A percentile compares a stretch with the other conserved stretches of the same genome.
Evolutionary conservation across 2,329 filamentous ascomycete species (phyloP).

Genomic region (Laburnicola sp.): DNA sequence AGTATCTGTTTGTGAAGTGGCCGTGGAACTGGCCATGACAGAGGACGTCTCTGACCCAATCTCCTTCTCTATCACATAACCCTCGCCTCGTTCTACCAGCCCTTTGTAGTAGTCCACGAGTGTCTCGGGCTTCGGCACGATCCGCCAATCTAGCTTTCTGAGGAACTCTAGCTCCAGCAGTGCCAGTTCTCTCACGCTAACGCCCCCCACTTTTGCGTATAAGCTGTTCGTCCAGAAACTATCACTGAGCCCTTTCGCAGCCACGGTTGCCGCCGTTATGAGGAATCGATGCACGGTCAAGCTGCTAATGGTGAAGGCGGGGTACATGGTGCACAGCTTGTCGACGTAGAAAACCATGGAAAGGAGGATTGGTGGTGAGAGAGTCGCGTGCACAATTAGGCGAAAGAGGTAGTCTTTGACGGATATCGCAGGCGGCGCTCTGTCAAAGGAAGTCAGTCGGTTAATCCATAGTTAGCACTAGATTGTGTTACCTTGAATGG

Average conservation of each 20-base stretch:
- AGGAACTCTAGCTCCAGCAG: slow-evolving; percentile 92
- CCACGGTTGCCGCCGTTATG: slow-evolving; percentile 93
- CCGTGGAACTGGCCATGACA: background rate
- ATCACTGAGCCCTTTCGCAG: slow-evolving; percentile 92
- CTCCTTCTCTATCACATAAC: slow-evolving; percentile 56
- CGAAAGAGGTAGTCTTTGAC: slow-evolving; percentile 92
- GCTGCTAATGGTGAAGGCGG: slow-evolving; percentile 93
- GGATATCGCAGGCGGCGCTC: slow-evolving; percentile 84
- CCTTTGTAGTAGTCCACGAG: slow-evolving; percentile 91
- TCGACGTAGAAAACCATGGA: slow-evolving; percentile 99
- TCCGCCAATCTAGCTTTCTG: slow-evolving; percentile 91
- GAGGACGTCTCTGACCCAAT: slow-evolving; percentile 18
- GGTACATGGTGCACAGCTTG: slow-evolving; percentile 86
- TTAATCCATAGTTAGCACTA: background rate
- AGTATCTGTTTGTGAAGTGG: slow-evolving; percentile 19
- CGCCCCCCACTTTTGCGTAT: slow-evolving; percentile 90
- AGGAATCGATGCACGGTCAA: slow-evolving; percentile 96
- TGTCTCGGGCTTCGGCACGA: slow-evolving; percentile 92
- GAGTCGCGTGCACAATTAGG: slow-evolving; percentile 88
- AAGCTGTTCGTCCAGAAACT: slow-evolving; percentile 98
- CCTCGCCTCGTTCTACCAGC: slow-evolving; percentile 69
- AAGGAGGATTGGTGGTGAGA: slow-evolving; percentile 90
- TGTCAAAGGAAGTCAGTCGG: slow-evolving; percentile 30
- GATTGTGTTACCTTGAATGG: slow-evolving; percentile 73
- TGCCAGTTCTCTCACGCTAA: slow-evolving; percentile 86